Evolutionary conservation across 768 basidiomycete species (phyloP).

Genomic region (Tylopilus sp.): DNA sequence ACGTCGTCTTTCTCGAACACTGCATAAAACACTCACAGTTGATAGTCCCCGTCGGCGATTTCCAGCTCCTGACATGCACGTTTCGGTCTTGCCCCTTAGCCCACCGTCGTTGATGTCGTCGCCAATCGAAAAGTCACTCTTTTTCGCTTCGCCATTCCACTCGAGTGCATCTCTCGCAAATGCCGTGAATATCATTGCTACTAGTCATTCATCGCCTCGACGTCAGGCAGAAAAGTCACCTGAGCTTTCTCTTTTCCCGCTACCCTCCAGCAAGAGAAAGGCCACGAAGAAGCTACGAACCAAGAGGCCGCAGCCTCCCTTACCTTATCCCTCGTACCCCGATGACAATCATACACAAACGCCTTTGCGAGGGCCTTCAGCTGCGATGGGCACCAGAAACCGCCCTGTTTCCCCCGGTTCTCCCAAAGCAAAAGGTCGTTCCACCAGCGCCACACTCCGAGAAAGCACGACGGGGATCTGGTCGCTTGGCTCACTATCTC

Average conservation of each 20-base stretch:
- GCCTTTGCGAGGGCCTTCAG: not conserved
- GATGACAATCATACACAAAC: not conserved
- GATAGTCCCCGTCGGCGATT: slow-evolving; percentile 5
- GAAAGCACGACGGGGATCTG: slow-evolving; percentile 7
- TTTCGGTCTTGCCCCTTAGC: slow-evolving; percentile 48
- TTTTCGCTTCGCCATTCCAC: slow-evolving; percentile 39
- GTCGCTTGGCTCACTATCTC: slow-evolving; percentile 21
- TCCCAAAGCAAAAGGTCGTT: slow-evolving; percentile 6
- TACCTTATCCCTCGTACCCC: slow-evolving; percentile 26
- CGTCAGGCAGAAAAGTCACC: slow-evolving; percentile 3
- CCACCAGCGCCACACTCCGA: not conserved
- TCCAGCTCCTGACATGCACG: slow-evolving; percentile 27
- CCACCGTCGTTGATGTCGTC: slow-evolving; percentile 57
- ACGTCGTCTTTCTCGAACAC: slow-evolving; percentile 10
- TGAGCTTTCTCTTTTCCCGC: slow-evolving; percentile 16
- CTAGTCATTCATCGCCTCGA: not conserved
- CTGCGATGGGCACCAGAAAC: not conserved
- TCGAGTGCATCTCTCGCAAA: slow-evolving; percentile 16
- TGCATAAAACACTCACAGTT: not conserved
- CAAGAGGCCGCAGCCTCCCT: slow-evolving; percentile 7
- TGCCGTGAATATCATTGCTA: not conserved
- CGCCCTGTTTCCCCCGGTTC: slow-evolving; percentile 7
- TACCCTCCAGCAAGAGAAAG: slow-evolving; percentile 14
- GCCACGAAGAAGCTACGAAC: slow-evolving; percentile 3
- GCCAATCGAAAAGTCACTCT: slow-evolving; percentile 51